Conservation (phyloP, 331 rosid genomes). For the Malus hybrid region DNA sequence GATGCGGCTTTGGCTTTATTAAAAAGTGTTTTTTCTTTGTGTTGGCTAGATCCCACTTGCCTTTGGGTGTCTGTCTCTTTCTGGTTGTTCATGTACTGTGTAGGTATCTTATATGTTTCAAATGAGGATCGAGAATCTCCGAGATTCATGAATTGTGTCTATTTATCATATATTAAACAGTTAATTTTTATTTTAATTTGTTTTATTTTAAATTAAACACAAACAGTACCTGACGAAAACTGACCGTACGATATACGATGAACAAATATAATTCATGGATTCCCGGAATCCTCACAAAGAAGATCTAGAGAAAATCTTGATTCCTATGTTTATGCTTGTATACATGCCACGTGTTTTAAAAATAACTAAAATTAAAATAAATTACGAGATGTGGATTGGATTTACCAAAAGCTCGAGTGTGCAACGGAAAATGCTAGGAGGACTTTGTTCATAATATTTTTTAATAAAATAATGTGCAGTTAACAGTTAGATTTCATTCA, state of each 20-base stretch:
- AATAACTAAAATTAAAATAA: too few relatives aligned
- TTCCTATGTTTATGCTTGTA: not conserved
- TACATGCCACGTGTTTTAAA: not conserved
- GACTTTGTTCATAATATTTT: too few relatives aligned
- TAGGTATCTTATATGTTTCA: not conserved
- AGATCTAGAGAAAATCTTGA: accelerated
- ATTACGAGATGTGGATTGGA: not conserved
- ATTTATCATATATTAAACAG: accelerated
- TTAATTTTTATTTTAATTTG: too few relatives aligned
- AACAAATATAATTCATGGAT: accelerated
- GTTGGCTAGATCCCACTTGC: not conserved
- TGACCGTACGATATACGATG: too few relatives aligned
- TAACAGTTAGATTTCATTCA: too few relatives aligned
- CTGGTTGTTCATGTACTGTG: not conserved
- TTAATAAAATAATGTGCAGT: too few relatives aligned
- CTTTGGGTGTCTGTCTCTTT: not conserved
- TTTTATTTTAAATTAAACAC: too few relatives aligned
- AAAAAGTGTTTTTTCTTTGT: not conserved
- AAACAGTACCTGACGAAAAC: too few relatives aligned
- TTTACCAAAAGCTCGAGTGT: not conserved
- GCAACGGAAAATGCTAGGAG: not conserved
- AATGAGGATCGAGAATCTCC: too few relatives aligned
- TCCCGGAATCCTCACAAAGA: accelerated
- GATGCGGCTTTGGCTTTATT: not conserved
- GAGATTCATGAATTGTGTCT: too few relatives aligned